Evolutionary conservation across 2,329 filamentous ascomycete species (phyloP).

Genomic region (Aspergillus ochraceus): DNA sequence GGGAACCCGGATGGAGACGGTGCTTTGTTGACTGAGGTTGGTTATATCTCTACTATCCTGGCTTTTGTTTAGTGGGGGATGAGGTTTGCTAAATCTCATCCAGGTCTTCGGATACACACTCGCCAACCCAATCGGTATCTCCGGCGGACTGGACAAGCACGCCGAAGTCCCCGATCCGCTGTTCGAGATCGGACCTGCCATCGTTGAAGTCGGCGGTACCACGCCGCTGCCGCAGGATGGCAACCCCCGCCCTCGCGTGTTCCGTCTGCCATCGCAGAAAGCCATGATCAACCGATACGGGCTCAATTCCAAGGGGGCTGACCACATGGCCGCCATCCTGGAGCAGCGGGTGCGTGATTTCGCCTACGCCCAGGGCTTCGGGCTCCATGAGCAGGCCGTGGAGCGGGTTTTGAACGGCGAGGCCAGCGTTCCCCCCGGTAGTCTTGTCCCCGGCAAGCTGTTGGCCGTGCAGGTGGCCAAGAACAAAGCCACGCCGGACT

Average conservation of each 20-base stretch:
- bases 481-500: constrained; percentile 88
- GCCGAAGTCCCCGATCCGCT: constrained; percentile 83
- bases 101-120: constrained; percentile 75
- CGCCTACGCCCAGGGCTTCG: constrained; percentile 69
- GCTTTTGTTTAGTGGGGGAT: not conserved
- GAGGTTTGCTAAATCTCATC: not conserved
- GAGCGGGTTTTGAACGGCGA: constrained; percentile 73
- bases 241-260: constrained; percentile 85
- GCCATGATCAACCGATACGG: constrained; percentile 95
- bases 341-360: constrained; percentile 76
- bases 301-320: constrained; percentile 87
- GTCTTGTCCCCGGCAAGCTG: constrained; percentile 71
- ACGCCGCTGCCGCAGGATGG: constrained; percentile 85
- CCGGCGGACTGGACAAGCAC: constrained; percentile 94
- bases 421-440: constrained; percentile 77
- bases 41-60: not conserved
- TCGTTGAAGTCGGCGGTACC: constrained; percentile 90
- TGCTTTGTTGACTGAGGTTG: constrained; percentile 54
- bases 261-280: constrained; percentile 78
- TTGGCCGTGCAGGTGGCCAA: constrained; percentile 93
- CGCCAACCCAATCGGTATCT: constrained; percentile 87
- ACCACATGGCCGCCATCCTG: constrained; percentile 77
- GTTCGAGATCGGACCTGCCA: constrained; percentile 77
- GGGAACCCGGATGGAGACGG: constrained; percentile 57
- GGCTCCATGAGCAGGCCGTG: constrained; percentile 63